Conservation (phyloP, 176 grass and related monocot species). For the Aegilops umbellulata region DNA sequence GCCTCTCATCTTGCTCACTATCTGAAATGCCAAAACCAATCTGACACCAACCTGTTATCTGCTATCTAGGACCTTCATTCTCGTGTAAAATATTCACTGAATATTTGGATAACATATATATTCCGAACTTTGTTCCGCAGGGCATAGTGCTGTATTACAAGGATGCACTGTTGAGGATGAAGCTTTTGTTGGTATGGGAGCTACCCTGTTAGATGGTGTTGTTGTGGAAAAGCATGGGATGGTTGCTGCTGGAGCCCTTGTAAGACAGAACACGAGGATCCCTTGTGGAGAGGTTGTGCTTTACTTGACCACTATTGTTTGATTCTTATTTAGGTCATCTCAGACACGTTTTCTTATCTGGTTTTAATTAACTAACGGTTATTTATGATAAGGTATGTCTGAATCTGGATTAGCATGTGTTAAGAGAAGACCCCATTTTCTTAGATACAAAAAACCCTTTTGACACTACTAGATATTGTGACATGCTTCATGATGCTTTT, state of each 20-base stretch:
- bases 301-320: constrained; percentile 29
- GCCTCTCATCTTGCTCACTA: background rate
- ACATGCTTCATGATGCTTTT: background rate
- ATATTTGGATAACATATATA: constrained; percentile 20
- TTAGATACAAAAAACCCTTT: background rate
- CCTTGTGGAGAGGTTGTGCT: constrained; percentile 70
- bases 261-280: constrained; percentile 91
- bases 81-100: background rate
- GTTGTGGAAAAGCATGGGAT: constrained; percentile 93
- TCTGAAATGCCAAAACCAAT: background rate
- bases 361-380: background rate
- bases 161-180: constrained; percentile 98
- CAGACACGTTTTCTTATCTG: background rate
- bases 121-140: constrained; percentile 39
- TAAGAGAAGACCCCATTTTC: background rate
- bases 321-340: constrained; percentile 19
- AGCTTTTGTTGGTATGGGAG: constrained; percentile 92
- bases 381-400: background rate
- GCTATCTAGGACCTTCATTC: background rate
- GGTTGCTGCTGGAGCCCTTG: constrained; percentile 91
- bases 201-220: constrained; percentile 80
- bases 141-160: constrained; percentile 91
- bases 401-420: background rate
- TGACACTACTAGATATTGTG: background rate
- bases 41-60: background rate